Conservation (phyloP, 2,329 filamentous ascomycete genomes). For the Fusarium sp. region DNA sequence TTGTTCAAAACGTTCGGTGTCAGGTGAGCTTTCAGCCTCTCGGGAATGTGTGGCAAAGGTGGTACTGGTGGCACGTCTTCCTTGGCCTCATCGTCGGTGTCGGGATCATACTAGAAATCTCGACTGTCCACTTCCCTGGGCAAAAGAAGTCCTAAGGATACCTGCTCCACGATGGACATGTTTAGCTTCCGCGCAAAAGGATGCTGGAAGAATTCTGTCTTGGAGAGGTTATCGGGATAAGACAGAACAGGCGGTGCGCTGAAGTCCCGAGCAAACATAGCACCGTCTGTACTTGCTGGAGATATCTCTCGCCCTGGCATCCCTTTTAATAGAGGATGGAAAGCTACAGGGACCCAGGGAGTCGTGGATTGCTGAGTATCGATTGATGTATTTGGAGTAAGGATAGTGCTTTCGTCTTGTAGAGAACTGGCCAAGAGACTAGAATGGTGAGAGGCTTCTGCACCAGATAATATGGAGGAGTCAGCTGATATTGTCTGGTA, state of each 20-base stretch:
- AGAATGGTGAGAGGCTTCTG: constrained; percentile 25
- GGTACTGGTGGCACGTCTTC: constrained; percentile 45
- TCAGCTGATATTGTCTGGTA: constrained; percentile 10
- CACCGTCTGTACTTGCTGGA: constrained; percentile 55
- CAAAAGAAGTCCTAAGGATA: constrained; percentile 53
- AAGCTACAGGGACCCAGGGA: constrained; percentile 25
- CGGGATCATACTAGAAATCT: constrained; percentile 56
- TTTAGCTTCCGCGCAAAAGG: constrained; percentile 52
- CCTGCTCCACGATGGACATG: constrained; percentile 49
- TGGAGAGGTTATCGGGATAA: constrained; percentile 54
- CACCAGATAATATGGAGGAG: constrained; percentile 25
- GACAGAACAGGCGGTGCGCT: constrained; percentile 50
- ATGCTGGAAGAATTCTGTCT: constrained; percentile 54
- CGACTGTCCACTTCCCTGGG: constrained; percentile 53
- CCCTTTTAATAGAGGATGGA: constrained; percentile 60
- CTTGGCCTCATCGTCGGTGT: constrained; percentile 52
- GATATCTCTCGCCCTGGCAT: constrained; percentile 57
- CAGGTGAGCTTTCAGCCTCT: constrained; percentile 43
- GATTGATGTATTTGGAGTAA: constrained; percentile 20
- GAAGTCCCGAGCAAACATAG: constrained; percentile 52
- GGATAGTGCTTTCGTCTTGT: constrained; percentile 13
- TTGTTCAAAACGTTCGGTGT: constrained; percentile 48
- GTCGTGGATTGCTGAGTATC: constrained; percentile 4
- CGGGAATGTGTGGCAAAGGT: constrained; percentile 52
- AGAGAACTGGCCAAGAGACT: constrained; percentile 10